Evolutionary conservation across 495 filamentous ascomycete genomes (phyloP), one percentile per base, ranked within the genome.

Genomic region (Tuber umbilicatum): DNA sequence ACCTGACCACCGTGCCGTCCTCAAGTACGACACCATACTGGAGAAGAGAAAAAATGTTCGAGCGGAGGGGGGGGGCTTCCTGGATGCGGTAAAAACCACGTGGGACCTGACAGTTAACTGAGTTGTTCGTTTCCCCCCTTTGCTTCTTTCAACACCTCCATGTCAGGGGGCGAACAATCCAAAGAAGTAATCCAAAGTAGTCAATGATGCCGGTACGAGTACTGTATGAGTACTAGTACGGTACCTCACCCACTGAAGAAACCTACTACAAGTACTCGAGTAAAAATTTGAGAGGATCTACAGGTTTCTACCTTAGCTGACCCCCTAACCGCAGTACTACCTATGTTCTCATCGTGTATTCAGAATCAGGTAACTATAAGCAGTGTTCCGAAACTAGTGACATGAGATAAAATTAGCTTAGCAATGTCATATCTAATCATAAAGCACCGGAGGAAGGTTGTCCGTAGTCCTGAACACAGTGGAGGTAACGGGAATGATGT

Each of bases 81-180:
- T 14, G 10, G 2, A 60, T 0, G 50, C 31, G n/a, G 50, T n/a
- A 60, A 60, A 60, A 16, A 60, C 50, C 50, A 60, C n/a, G 50
- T 60, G 50, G 50, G n/a, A 27, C 6, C 50, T 27, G 50, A 10
- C n/a, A 31, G 31, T 60, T 12, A 14, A 55, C 47, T 55, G 47
- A 55, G n/a, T 55, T 55, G 47, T n/a, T 55, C 47, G 9, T 60
- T 60, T 60, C 50, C n/a, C 21, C 50, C 50, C n/a, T 27, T 27
- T 60, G 50, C 50, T 60, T 60, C n/a, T 60, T 60, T 60, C 50
- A 60, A 60, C n/a, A n/a, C n/a, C 50, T n/a, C 27, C 50, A 27
- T 60, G 27, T 16, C 50, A 60, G 50, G n/a, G 31, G 50, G 50
- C 27, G 10, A 55, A 55, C 5, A 55, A 27, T 2, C 9, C 47